Base-by-base conservation (phyloP, 805 yeast species). In the Wickerhamomyces kurtzmanii region DNA sequence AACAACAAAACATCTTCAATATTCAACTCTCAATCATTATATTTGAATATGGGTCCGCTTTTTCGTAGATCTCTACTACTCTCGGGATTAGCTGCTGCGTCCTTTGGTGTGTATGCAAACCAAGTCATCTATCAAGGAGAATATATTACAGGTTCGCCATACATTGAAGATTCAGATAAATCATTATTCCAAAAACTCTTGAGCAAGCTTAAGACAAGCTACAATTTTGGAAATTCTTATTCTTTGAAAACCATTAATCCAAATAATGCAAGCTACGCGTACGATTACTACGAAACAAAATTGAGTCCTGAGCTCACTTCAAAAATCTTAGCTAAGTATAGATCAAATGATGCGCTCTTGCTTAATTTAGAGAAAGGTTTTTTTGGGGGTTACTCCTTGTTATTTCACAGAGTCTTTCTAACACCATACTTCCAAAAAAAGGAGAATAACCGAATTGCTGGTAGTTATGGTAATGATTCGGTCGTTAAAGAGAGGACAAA, bases 311-410 rank as follows among this genome's bases (percentile, higher is more conserved):
- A 26, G 15, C 27, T 32, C 8, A 37, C 43, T 5, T 28, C 26
- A 16, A 26, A 26, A 20, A 31, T 44, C n/a, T 23, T 44, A 8
- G 12, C 15, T 6, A 42, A 39, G 25, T 42, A 31, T 24, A 37
- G 33, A 31, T 33, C 42, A 9, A 38, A 33, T 22, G 46, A 44
- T 7, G 49, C 40, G 20, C 16, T 42, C 5, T 27, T 44, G 8
- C 32, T 31, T 9, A 33, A 36, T 2, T 31, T 44, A 25, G 43
- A 44, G 23, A 39, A 29, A 17, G 46, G 43, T 3, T 24, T 38
- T 8, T 42, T 42, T 19, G 20, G 30, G 8, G 47, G 47, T 10
- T 45, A 46, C 17, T 38, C 47, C 6, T 26, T 44, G 7, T 35
- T 32, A 31, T 37, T 40, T 9, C 47, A 44, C 26, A 31, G 45